Conservation (phyloP, 345 rosid genomes). For the Geranium brycei region DNA sequence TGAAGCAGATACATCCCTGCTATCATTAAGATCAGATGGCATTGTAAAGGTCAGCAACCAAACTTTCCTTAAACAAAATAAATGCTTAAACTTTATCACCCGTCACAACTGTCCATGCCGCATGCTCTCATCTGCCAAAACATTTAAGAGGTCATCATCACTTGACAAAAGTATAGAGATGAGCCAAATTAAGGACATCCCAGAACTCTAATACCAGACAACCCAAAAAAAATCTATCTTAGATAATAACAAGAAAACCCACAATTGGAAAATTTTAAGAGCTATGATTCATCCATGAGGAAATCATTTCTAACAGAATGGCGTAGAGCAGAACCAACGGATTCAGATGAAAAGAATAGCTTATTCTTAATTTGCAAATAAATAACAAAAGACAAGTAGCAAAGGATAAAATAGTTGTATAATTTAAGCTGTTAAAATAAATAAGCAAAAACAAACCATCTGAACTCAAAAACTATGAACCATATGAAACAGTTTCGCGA, state of each 20-base stretch:
- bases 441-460: background rate
- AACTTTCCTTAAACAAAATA: conserved; percentile 13
- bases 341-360: background rate
- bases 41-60: conserved; percentile 20
- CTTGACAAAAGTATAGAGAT: background rate
- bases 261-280: background rate
- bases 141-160: background rate
- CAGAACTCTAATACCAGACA: background rate
- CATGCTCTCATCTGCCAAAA: conserved; percentile 6
- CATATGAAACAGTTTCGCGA: background rate
- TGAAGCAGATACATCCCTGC: conserved; percentile 33
- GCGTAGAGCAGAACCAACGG: background rate
- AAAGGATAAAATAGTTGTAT: background rate
- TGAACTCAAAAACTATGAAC: background rate
- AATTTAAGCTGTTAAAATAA: background rate
- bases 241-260: background rate
- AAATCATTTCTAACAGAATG: too few relatives aligned
- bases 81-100: conserved; percentile 9
- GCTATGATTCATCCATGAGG: background rate
- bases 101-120: conserved; percentile 11
- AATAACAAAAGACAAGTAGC: background rate
- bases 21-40: conserved; percentile 62
- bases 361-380: background rate
- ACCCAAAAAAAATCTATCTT: background rate
- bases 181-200: background rate